Evolutionary conservation across 2,329 filamentous ascomycete genomes (phyloP).

Genomic region (Leptographium galeiforme): DNA sequence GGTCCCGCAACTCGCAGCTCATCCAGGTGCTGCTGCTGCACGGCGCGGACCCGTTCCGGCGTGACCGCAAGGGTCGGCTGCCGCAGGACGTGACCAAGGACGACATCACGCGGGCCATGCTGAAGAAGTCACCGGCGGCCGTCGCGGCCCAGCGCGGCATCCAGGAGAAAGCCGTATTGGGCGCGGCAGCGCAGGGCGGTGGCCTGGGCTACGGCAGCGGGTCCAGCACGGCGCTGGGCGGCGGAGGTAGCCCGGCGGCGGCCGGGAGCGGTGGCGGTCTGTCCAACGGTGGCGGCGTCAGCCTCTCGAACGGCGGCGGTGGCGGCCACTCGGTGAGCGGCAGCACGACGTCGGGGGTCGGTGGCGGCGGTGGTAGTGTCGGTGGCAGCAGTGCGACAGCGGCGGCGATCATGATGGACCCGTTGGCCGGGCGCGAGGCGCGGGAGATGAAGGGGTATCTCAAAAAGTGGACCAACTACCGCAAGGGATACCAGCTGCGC

Average conservation of each 20-base stretch:
- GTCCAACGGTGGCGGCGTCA: background rate
- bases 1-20: conserved; percentile 72
- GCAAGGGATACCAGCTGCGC: conserved; percentile 86
- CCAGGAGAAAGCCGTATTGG: conserved; percentile 91
- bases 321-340: background rate
- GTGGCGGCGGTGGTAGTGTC: background rate
- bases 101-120: conserved; percentile 71
- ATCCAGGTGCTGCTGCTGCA: conserved; percentile 86
- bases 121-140: conserved; percentile 89
- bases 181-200: conserved; percentile 49
- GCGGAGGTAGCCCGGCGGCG: background rate
- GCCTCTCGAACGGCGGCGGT: background rate
- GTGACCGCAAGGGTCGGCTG: conserved; percentile 88
- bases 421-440: conserved; percentile 66
- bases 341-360: background rate
- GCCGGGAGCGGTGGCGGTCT: background rate
- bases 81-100: conserved; percentile 96
- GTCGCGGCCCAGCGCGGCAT: conserved; percentile 90
- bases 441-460: conserved; percentile 97
- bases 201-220: conserved; percentile 13
- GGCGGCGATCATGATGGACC: conserved; percentile 23
- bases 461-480: conserved; percentile 99
- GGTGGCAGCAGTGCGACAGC: background rate
- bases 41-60: conserved; percentile 87
- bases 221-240: background rate